Conservation (phyloP, 305 asterid genomes). For the Caryopteris hybrid region DNA sequence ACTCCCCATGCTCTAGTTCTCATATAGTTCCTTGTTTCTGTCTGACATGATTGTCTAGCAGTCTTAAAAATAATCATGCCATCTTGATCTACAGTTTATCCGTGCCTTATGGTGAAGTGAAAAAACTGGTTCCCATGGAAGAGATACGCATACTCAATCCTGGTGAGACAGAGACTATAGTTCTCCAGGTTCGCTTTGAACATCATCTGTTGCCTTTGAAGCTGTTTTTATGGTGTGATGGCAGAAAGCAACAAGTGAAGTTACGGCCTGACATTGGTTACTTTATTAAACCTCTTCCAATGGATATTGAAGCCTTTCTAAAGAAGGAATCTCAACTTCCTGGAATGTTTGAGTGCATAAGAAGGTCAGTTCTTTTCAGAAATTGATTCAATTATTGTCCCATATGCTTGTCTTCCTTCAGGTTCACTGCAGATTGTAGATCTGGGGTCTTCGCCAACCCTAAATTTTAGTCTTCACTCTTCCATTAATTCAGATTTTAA, state of each 20-base stretch:
- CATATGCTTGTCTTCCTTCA: neutral
- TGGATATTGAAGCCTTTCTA: conserved; percentile 59
- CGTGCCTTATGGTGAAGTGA: conserved; percentile 42
- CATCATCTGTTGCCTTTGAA: conserved; percentile 95
- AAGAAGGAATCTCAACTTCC: conserved; percentile 79
- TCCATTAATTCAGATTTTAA: neutral
- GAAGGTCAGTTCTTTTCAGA: conserved; percentile 59
- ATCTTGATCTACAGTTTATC: conserved; percentile 43
- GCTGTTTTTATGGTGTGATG: conserved; percentile 62
- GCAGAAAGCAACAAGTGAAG: conserved; percentile 64
- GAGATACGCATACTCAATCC: conserved; percentile 62
- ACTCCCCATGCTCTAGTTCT: neutral
- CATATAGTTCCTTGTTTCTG: neutral
- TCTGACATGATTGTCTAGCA: conserved; percentile 4
- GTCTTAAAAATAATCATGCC: conserved; percentile 13
- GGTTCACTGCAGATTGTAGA: neutral
- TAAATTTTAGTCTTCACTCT: neutral
- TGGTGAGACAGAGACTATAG: conserved; percentile 50
- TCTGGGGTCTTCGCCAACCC: neutral
- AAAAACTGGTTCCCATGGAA: conserved; percentile 63
- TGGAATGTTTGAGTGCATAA: conserved; percentile 83
- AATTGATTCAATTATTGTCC: neutral
- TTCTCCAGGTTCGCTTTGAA: conserved; percentile 74
- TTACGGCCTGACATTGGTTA: conserved; percentile 91
- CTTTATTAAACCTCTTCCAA: conserved; percentile 79